Evolutionary conservation across 1,139 yeast species (phyloP).

Genomic region (Geotrichum fermentans): DNA sequence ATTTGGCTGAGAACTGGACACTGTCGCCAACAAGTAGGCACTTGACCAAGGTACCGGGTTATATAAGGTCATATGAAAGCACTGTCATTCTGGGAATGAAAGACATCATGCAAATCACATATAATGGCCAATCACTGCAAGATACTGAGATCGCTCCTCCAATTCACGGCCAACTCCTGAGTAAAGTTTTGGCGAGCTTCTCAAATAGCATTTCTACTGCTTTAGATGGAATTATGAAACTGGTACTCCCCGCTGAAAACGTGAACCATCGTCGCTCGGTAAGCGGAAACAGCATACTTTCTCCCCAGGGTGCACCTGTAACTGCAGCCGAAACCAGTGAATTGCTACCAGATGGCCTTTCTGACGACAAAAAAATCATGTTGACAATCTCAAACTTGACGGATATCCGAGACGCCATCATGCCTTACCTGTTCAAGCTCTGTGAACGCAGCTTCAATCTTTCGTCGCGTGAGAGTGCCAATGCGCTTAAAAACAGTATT

Average conservation of each 20-base stretch:
- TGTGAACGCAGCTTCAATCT: slow-evolving; percentile 49
- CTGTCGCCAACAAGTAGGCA: slow-evolving; percentile 22
- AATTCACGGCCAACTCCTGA: slow-evolving; percentile 44
- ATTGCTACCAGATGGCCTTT: slow-evolving; percentile 31
- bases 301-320: slow-evolving; percentile 15
- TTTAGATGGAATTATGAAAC: slow-evolving; percentile 26
- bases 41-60: slow-evolving; percentile 31
- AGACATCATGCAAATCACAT: slow-evolving; percentile 28
- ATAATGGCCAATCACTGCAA: slow-evolving; percentile 21
- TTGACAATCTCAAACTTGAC: slow-evolving; percentile 51
- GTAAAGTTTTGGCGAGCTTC: slow-evolving; percentile 41
- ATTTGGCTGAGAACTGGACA: slow-evolving; percentile 44
- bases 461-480: slow-evolving; percentile 39
- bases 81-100: slow-evolving; percentile 33
- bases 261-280: slow-evolving; percentile 14
- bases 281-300: slow-evolving; percentile 15
- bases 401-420: slow-evolving; percentile 42
- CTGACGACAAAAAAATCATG: slow-evolving; percentile 39
- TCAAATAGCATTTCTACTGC: slow-evolving; percentile 38
- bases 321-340: slow-evolving; percentile 24
- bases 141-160: slow-evolving; percentile 42
- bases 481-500: slow-evolving; percentile 43
- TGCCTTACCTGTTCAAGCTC: slow-evolving; percentile 46
- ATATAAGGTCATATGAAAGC: slow-evolving; percentile 33
- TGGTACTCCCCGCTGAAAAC: slow-evolving; percentile 16